Percentiles rank a stretch among this genome's conserved stretches.
Evolutionary conservation across 1,139 yeast species (phyloP).

Genomic region (Spathaspora jeffriesii): DNA sequence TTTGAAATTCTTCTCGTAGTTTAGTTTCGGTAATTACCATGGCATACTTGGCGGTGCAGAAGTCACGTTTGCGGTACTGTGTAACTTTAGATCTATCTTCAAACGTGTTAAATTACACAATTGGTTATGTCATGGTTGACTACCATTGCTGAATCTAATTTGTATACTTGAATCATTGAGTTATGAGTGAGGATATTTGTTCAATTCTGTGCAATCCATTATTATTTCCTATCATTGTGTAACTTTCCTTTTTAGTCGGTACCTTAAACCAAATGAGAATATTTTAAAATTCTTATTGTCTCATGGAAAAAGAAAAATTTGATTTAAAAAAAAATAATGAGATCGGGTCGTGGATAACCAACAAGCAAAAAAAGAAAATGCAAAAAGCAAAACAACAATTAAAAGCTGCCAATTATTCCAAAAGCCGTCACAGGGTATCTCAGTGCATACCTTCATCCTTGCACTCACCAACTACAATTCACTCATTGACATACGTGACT

Average conservation of each 20-base stretch:
- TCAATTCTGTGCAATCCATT: neutral
- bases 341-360: neutral
- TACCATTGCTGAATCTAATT: too few relatives aligned
- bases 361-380: neutral
- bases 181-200: neutral
- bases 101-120: too few relatives aligned
- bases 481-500: neutral
- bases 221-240: neutral
- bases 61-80: too few relatives aligned
- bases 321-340: neutral
- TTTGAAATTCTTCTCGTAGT: too few relatives aligned
- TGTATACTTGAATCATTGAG: too few relatives aligned
- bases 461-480: neutral
- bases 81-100: too few relatives aligned
- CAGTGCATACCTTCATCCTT: neutral
- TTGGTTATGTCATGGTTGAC: too few relatives aligned
- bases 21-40: too few relatives aligned
- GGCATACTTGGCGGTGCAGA: too few relatives aligned
- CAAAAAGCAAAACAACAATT: neutral
- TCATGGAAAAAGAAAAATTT: neutral
- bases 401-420: neutral
- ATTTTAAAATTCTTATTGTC: neutral
- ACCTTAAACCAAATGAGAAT: conserved; percentile 1
- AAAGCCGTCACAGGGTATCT: neutral
- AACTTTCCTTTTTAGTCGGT: neutral